These are phyloP conservation scores for Phaeophleospora eucalypticola DNA, from an alignment of 2,329 filamentous ascomycete genomes.

Conservation along the genomic window DNA sequence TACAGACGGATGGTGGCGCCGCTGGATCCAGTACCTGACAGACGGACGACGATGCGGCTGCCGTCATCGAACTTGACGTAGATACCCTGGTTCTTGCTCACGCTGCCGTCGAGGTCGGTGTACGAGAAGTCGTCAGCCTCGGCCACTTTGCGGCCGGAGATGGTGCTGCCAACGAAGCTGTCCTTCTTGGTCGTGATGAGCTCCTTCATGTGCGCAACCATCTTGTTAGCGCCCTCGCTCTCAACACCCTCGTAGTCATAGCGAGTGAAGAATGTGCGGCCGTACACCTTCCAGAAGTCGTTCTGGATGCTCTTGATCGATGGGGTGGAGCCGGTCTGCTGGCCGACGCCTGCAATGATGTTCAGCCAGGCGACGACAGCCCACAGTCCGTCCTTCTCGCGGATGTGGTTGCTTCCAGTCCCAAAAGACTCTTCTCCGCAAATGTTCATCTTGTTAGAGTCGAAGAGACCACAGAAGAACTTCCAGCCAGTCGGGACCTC, in stretches of 20 bases:
- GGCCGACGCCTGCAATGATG: constrained; percentile 91
- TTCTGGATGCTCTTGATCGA: constrained; percentile 95
- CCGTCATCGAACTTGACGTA: constrained; percentile 93
- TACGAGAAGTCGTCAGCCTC: constrained; percentile 97
- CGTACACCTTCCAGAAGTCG: constrained; percentile 95
- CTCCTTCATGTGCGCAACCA: constrained; percentile 74
- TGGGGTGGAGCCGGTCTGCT: constrained; percentile 73
- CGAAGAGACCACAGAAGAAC: constrained; percentile 96
- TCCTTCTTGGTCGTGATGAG: constrained; percentile 65
- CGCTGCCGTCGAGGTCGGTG: constrained; percentile 95
- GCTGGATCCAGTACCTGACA: constrained; percentile 91
- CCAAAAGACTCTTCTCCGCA: constrained; percentile 98
- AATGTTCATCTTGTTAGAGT: constrained; percentile 93
- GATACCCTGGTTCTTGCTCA: constrained; percentile 92
- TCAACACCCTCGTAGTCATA: constrained; percentile 98
- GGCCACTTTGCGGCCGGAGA: constrained; percentile 76
- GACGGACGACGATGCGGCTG: constrained; percentile 87
- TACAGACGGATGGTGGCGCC: constrained; percentile 96
- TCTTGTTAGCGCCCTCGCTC: constrained; percentile 83
- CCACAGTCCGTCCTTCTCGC: constrained; percentile 98
- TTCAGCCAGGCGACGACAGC: constrained; percentile 97
- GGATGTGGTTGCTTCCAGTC: constrained; percentile 96
- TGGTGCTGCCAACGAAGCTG: constrained; percentile 78
- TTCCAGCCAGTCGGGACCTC: constrained; percentile 99
- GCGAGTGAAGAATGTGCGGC: constrained; percentile 96